A percentile compares a stretch with the other conserved stretches of the same genome.
Evolutionary conservation across 1,284 basidiomycete genomes (phyloP).

Genomic region (Sanghuangporus baumii): DNA sequence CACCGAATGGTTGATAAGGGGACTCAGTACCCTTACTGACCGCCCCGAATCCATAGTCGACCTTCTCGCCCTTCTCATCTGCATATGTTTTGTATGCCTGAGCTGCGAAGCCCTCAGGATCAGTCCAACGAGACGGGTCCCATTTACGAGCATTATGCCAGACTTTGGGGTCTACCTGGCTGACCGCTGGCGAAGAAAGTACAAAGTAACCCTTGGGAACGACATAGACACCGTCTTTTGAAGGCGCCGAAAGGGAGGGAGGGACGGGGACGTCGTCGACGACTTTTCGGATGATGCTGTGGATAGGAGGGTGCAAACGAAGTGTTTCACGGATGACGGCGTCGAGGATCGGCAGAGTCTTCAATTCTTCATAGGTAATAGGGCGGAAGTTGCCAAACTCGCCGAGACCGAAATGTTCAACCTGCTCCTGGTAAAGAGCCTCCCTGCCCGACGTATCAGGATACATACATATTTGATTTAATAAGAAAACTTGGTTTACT

Average conservation of each 20-base stretch:
- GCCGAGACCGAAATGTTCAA: slow-evolving; percentile 73
- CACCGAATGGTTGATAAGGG: slow-evolving; percentile 94
- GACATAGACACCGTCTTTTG: slow-evolving; percentile 69
- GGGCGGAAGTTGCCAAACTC: slow-evolving; percentile 79
- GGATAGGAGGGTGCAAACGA: slow-evolving; percentile 89
- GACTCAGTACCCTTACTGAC: slow-evolving; percentile 91
- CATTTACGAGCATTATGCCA: slow-evolving; percentile 78
- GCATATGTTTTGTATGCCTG: slow-evolving; percentile 71
- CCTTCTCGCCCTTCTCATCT: slow-evolving; percentile 77
- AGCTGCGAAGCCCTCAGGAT: slow-evolving; percentile 70
- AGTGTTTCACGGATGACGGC: slow-evolving; percentile 91
- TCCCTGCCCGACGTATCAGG: slow-evolving; percentile 41
- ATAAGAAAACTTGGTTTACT: slow-evolving; percentile 27
- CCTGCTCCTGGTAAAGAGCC: slow-evolving; percentile 85
- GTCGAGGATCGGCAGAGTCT: slow-evolving; percentile 80
- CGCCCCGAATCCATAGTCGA: slow-evolving; percentile 94
- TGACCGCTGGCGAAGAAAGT: slow-evolving; percentile 85
- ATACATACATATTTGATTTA: slow-evolving; percentile 2
- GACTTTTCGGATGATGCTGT: slow-evolving; percentile 89
- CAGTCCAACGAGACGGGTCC: slow-evolving; percentile 84
- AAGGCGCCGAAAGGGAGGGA: slow-evolving; percentile 71
- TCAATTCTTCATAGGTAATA: slow-evolving; percentile 86
- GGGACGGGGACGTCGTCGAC: slow-evolving; percentile 83
- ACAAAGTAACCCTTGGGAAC: slow-evolving; percentile 92
- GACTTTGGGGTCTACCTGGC: slow-evolving; percentile 80